phyloP scores from a whole-genome alignment of 441 rosid species.

The Syzygium syzygioides region DNA sequence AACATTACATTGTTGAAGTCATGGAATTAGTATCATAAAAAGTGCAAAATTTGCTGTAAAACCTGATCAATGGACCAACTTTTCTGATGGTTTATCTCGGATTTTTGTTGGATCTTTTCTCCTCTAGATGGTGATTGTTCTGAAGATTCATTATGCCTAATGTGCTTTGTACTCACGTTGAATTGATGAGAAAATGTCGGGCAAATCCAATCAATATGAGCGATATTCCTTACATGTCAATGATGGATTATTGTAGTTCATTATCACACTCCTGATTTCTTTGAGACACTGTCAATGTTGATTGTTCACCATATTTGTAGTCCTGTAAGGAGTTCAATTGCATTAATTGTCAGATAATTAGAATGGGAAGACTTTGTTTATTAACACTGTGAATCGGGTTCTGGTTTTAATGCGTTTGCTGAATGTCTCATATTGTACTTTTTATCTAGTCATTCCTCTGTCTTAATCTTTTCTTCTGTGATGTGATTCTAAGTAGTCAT shows the following conservation, averaged over 20 bases:
- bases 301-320: background rate
- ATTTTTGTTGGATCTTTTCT: background rate
- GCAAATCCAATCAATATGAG: background rate
- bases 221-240: background rate
- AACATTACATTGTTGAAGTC: background rate
- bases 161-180: background rate
- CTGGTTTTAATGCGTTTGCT: background rate
- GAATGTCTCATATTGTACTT: background rate
- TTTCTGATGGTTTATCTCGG: background rate
- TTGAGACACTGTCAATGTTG: background rate
- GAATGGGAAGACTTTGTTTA: background rate
- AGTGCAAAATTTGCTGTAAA: background rate
- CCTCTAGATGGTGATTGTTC: background rate
- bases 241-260: background rate
- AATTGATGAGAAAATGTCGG: background rate
- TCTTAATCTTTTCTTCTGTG: background rate
- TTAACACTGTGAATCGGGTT: background rate
- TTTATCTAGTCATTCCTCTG: background rate
- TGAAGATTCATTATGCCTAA: background rate
- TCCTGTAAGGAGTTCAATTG: background rate
- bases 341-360: background rate
- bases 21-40: background rate
- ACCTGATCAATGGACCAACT: background rate
- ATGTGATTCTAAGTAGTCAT: background rate
- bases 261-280: background rate